Evolutionary conservation across 2,329 filamentous ascomycete species (phyloP).

Genomic region (Trichoderma brevicompactum): DNA sequence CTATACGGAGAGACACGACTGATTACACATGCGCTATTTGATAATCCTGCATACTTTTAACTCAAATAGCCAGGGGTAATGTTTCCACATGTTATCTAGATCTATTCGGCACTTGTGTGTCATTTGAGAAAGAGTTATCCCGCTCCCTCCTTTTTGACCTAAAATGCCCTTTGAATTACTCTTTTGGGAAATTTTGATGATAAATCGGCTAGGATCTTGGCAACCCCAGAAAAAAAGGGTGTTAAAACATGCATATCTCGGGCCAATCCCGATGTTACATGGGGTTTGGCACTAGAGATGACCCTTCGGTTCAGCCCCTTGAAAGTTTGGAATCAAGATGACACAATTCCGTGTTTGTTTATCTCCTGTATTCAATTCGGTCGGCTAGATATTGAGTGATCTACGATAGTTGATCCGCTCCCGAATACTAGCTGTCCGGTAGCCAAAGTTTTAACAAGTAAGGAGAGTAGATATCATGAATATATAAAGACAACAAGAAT

Average conservation of each 20-base stretch:
- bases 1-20: too few species aligned
- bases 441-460: too few species aligned
- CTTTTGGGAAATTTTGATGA: too few species aligned
- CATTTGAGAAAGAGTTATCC: background rate
- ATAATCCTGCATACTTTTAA: background rate
- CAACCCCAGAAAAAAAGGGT: too few species aligned
- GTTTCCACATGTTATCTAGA: background rate
- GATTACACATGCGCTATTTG: too few species aligned
- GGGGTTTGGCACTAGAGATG: background rate
- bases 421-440: too few species aligned
- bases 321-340: slow-evolving; percentile 10
- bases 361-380: background rate
- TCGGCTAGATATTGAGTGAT: background rate
- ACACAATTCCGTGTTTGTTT: background rate
- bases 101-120: background rate
- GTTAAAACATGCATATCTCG: too few species aligned
- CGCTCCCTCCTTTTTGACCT: background rate
- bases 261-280: too few species aligned
- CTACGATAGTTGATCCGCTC: background rate
- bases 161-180: too few species aligned
- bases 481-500: too few species aligned
- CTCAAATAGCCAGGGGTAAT: background rate
- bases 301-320: background rate
- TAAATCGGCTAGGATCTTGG: too few species aligned
- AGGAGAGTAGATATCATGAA: too few species aligned